phyloP scores from a whole-genome alignment of 306 rosid species.

The Prunus kanzakura region DNA sequence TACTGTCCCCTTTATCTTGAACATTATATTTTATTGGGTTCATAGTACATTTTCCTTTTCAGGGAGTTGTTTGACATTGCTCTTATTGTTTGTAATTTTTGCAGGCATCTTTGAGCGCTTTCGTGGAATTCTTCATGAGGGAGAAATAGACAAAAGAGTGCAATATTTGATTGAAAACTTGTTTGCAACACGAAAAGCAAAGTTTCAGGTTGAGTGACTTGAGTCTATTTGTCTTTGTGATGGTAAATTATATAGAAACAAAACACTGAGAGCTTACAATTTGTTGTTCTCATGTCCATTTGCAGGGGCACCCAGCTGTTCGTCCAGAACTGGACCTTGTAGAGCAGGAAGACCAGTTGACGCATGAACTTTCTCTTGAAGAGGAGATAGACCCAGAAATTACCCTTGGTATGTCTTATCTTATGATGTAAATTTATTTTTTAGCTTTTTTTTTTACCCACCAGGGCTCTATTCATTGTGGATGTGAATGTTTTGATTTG shows the following conservation, averaged over 20 bases:
- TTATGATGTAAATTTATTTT: conserved; percentile 2
- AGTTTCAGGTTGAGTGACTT: conserved; percentile 63
- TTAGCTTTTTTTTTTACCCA: conserved; percentile 9
- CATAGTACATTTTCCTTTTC: background rate
- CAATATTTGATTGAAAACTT: conserved; percentile 87
- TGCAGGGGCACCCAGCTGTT: conserved; percentile 62
- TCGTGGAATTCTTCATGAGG: conserved; percentile 96
- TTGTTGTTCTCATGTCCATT: background rate
- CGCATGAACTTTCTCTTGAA: conserved; percentile 53
- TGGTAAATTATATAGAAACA: conserved; percentile 4
- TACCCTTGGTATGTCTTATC: conserved; percentile 41
- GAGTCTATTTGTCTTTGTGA: background rate
- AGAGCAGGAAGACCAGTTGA: conserved; percentile 59
- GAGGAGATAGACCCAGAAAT: conserved; percentile 50
- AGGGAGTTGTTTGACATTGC: background rate
- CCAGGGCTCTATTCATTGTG: conserved; percentile 1
- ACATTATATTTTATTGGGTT: background rate
- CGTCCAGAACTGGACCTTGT: conserved; percentile 62
- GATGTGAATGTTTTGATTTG: background rate
- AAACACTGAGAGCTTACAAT: conserved; percentile 2
- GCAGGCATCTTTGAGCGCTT: conserved; percentile 95
- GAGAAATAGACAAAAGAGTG: conserved; percentile 89
- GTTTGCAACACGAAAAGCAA: conserved; percentile 86
- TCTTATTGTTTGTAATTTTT: conserved; percentile 8
- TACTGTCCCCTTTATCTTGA: background rate